These are phyloP conservation scores for Erodium moschatum DNA, from an alignment of 441 rosid genomes.

Conservation along the genomic window DNA sequence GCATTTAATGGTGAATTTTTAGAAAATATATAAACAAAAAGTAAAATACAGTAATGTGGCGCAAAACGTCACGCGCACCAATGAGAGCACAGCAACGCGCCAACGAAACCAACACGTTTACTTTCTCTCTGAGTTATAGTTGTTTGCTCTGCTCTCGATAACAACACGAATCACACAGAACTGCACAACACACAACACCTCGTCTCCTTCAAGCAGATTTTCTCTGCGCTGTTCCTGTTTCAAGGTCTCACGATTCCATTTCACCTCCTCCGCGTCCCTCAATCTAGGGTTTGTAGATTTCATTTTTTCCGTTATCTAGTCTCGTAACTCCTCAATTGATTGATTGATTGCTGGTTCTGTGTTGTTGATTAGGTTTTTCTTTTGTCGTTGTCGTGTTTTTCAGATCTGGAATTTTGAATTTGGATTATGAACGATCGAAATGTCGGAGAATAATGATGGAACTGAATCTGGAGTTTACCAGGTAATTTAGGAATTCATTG, in stretches of 20 bases:
- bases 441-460: slow-evolving; percentile 3
- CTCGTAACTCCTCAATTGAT: background rate
- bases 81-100: slow-evolving; percentile 3
- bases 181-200: background rate
- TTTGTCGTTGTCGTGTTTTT: background rate
- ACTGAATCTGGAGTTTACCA: background rate
- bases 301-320: background rate
- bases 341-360: slow-evolving; percentile 2
- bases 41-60: background rate
- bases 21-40: background rate
- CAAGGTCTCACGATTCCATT: background rate
- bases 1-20: too few relatives aligned
- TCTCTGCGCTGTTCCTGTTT: background rate
- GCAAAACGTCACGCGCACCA: slow-evolving; percentile 6
- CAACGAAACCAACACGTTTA: background rate
- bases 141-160: background rate
- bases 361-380: slow-evolving; percentile 1
- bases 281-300: slow-evolving; percentile 7
- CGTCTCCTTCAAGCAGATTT: slow-evolving; percentile 1
- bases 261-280: background rate
- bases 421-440: slow-evolving; percentile 8
- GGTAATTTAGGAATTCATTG: background rate
- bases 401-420: slow-evolving; percentile 4
- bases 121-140: background rate
- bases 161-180: background rate